These are phyloP conservation scores for Pochonia chlamydosporia DNA, from an alignment of 2,329 filamentous ascomycete species.

Conservation along the genomic window DNA sequence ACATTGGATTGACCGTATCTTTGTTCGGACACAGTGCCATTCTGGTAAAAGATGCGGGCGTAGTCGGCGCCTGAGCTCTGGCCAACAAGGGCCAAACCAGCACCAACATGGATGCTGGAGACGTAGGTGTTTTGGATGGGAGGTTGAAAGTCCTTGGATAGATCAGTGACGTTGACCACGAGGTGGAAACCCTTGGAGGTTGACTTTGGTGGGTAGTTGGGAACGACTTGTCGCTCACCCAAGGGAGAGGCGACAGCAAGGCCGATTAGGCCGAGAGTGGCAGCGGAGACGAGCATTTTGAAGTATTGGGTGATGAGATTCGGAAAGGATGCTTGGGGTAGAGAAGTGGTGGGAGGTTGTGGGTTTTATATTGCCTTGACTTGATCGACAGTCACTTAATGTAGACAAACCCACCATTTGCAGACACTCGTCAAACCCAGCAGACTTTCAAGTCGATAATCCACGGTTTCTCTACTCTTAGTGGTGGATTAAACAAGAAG, in stretches of 20 bases:
- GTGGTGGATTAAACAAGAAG: no score
- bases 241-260: constrained; percentile 16
- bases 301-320: background rate
- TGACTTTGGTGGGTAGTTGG: constrained; percentile 10
- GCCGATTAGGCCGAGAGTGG: constrained; percentile 12
- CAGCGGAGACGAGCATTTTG: constrained; percentile 12
- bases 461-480: no score
- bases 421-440: no score
- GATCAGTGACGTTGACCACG: constrained; percentile 36
- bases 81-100: constrained; percentile 32
- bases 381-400: no score
- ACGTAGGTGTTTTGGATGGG: constrained; percentile 33
- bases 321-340: background rate
- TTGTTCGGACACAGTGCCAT: constrained; percentile 34
- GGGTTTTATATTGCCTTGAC: no score
- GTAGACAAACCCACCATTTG: no score
- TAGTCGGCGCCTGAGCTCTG: constrained; percentile 21
- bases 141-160: constrained; percentile 25
- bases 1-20: constrained; percentile 21
- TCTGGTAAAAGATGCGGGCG: constrained; percentile 38
- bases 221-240: constrained; percentile 1
- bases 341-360: no score
- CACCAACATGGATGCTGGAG: constrained; percentile 33
- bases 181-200: constrained; percentile 28
- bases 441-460: no score